These are phyloP conservation scores for Mucor racemosus DNA, from an alignment of 371 early-diverging fungal genomes.

Conservation along the genomic window DNA sequence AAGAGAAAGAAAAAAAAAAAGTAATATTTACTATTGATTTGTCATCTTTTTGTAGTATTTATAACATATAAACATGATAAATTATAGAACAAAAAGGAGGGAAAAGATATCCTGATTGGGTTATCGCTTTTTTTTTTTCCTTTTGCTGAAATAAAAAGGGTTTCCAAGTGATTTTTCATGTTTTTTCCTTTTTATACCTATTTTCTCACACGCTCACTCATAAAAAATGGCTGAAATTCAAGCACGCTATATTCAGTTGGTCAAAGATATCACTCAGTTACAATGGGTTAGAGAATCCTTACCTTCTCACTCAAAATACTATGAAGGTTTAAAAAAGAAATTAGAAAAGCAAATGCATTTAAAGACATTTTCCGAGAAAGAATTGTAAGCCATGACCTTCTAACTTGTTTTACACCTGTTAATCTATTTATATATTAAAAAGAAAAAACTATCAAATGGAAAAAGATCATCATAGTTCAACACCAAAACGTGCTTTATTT, in stretches of 20 bases:
- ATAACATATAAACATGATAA: background rate
- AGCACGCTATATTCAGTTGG: slow-evolving; percentile 31
- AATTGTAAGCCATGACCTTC: slow-evolving; percentile 29
- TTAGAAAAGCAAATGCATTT: slow-evolving; percentile 35
- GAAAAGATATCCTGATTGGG: background rate
- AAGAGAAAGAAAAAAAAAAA: background rate
- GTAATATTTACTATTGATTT: background rate
- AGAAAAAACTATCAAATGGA: slow-evolving; percentile 30
- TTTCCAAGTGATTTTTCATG: background rate
- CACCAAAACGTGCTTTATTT: slow-evolving; percentile 7
- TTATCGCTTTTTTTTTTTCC: background rate
- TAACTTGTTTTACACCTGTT: background rate
- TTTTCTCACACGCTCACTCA: background rate
- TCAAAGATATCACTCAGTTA: slow-evolving; percentile 40
- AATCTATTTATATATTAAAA: background rate
- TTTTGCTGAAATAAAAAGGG: background rate
- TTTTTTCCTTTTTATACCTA: slow-evolving; percentile 10
- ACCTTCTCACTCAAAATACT: slow-evolving; percentile 46
- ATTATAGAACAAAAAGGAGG: slow-evolving; percentile 10
- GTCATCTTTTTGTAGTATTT: background rate
- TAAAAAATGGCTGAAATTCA: slow-evolving; percentile 19
- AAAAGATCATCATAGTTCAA: slow-evolving; percentile 21
- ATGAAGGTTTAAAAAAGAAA: slow-evolving; percentile 44
- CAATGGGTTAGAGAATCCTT: slow-evolving; percentile 57
- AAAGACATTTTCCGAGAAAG: slow-evolving; percentile 36